Evolutionary conservation across 2,329 filamentous ascomycete species (phyloP).

Genomic region (Talaromyces islandicus): DNA sequence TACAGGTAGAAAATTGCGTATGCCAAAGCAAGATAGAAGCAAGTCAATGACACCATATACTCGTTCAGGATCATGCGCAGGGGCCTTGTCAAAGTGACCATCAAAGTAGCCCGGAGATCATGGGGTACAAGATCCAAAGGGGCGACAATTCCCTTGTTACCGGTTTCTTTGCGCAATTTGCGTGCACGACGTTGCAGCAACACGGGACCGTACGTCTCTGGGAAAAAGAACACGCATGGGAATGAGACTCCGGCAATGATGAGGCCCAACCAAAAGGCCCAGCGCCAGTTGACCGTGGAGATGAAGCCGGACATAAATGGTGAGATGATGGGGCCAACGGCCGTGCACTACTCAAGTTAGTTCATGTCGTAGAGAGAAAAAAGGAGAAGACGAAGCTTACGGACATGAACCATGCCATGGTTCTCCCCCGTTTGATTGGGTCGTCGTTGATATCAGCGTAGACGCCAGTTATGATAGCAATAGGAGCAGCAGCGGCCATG

Average conservation of each 20-base stretch:
- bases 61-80: conserved; percentile 66
- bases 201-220: conserved; percentile 58
- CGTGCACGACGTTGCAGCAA: conserved; percentile 54
- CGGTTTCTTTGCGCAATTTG: conserved; percentile 53
- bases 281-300: conserved; percentile 40
- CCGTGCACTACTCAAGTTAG: conserved; percentile 23
- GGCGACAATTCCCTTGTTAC: conserved; percentile 49
- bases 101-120: conserved; percentile 34
- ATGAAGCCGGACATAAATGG: conserved; percentile 43
- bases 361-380: not conserved
- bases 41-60: conserved; percentile 65
- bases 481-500: conserved; percentile 39
- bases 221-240: conserved; percentile 55
- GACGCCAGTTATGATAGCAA: conserved; percentile 40
- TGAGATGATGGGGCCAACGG: conserved; percentile 37
- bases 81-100: conserved; percentile 63
- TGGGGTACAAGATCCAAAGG: conserved; percentile 60
- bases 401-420: conserved; percentile 40
- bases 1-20: conserved; percentile 68
- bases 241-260: conserved; percentile 59
- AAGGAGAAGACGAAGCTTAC: conserved; percentile 15
- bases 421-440: conserved; percentile 34
- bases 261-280: conserved; percentile 56
- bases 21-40: conserved; percentile 63
- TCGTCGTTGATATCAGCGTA: conserved; percentile 45